Base-by-base conservation (phyloP, 164 flowering plant species). In the Umbellularia californica region DNA sequence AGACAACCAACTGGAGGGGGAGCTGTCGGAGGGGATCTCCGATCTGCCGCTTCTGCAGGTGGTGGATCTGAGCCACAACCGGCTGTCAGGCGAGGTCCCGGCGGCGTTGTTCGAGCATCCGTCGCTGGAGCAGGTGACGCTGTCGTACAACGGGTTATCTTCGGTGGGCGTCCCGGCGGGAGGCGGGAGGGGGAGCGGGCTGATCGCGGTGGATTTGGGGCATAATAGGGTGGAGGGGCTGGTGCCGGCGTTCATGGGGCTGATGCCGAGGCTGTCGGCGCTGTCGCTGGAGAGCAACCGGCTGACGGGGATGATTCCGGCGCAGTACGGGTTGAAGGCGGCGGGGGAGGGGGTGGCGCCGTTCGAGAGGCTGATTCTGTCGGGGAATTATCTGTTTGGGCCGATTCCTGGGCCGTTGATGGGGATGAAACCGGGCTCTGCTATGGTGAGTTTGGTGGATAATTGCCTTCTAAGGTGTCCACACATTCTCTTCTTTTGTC, bases 391-490 rank as follows among this genome's bases (percentile, higher is more conserved):
- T 81, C 75, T 92, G 76, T 83, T 80, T 62, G 98, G 98, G 58
- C 86, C 89, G 17, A 87, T 93, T 22, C 98, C 98, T 65, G 81
- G 81, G 27, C 88, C 85, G 24, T 73, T 92, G 1, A 51, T 86
- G 89, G 77, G 24, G 19, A 70, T 95, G 71, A 82, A 88, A 75
- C 84, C 93, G 12, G 96, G 88, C 14, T 72, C 84, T 41, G 92
- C 85, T 0, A 79, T 70, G 19, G 85, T 95, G 51, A 85, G 85
- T 51, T 72, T 95, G 69, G 93, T 65, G 14, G 92, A 87, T 68
- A 95, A 95, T 67, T 95, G 99, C 79, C 78, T 95, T 76, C 79
- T 73, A 70, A 68, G 89, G 58, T 93, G 99, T 60, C 98, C 98
- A 10, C 6, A 11, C 2, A 75, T 70, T 25, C 88, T 87, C 77